Evolutionary conservation across 1,139 yeast genomes (phyloP).

Genomic region (Scheffersomyces stambukii): DNA sequence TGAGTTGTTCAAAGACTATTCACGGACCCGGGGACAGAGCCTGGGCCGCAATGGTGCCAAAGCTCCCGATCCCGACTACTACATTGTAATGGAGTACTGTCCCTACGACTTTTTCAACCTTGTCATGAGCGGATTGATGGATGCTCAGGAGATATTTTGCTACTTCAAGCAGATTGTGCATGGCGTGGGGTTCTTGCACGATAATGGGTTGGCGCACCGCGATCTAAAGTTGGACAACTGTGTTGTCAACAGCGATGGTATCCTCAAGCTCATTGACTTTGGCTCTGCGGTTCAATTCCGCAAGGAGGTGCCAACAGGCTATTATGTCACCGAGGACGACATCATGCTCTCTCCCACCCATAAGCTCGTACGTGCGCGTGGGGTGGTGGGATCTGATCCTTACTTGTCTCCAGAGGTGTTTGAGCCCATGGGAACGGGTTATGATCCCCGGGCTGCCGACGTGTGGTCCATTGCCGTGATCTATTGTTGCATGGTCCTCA

Average conservation of each 20-base stretch:
- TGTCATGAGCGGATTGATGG: slow-evolving; percentile 70
- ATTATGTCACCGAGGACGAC: slow-evolving; percentile 20
- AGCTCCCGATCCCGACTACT: slow-evolving; percentile 41
- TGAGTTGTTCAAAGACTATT: slow-evolving; percentile 48
- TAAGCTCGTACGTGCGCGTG: slow-evolving; percentile 43
- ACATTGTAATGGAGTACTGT: slow-evolving; percentile 73
- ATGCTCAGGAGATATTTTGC: slow-evolving; percentile 55
- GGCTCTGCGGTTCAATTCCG: slow-evolving; percentile 70
- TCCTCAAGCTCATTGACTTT: slow-evolving; percentile 69
- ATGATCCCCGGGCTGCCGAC: slow-evolving; percentile 71
- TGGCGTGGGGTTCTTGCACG: slow-evolving; percentile 62
- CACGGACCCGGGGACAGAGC: slow-evolving; percentile 21
- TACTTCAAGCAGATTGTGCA: slow-evolving; percentile 63
- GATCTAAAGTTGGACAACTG: slow-evolving; percentile 77
- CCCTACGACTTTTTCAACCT: slow-evolving; percentile 72
- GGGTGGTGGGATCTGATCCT: slow-evolving; percentile 82
- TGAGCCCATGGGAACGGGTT: slow-evolving; percentile 38
- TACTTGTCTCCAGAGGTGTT: slow-evolving; percentile 76
- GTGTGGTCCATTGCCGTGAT: slow-evolving; percentile 79
- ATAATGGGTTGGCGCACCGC: slow-evolving; percentile 69
- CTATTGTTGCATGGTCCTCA: slow-evolving; percentile 68
- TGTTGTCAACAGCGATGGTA: slow-evolving; percentile 59
- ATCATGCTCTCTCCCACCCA: slow-evolving; percentile 18
- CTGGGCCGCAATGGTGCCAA: no score
- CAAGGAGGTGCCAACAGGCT: slow-evolving; percentile 29